Conservation (phyloP, 2,329 filamentous ascomycete genomes). For the Colletotrichum limetticola region DNA sequence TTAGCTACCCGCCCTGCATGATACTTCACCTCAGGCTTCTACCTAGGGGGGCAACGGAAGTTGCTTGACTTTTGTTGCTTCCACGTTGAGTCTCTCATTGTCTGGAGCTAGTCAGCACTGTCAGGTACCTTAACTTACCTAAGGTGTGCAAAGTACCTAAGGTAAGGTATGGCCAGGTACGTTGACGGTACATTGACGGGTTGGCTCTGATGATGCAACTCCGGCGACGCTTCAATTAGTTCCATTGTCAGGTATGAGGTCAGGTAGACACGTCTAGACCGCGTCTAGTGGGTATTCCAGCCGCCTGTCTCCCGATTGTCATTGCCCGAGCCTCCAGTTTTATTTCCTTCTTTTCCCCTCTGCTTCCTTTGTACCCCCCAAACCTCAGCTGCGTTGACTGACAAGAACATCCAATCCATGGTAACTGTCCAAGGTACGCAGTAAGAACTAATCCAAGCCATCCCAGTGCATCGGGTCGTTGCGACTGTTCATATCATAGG, state of each 20-base stretch:
- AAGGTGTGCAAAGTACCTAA: neutral
- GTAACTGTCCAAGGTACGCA: too few relatives aligned
- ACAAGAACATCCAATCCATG: neutral
- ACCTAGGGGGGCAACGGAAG: neutral
- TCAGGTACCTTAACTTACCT: too few relatives aligned
- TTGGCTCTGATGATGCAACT: conserved; percentile 13
- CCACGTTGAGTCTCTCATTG: neutral
- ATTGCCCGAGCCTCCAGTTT: neutral
- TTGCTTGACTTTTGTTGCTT: neutral
- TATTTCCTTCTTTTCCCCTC: neutral
- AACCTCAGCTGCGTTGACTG: conserved; percentile 1
- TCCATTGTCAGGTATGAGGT: conserved; percentile 19
- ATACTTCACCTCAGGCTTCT: neutral
- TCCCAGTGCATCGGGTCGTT: conserved; percentile 8
- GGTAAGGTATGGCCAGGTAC: neutral
- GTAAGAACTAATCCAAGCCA: neutral
- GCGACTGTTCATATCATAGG: neutral
- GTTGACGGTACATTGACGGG: neutral
- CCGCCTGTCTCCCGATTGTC: conserved; percentile 1
- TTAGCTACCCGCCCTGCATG: conserved; percentile 12
- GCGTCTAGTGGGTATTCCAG: conserved; percentile 12
- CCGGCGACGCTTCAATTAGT: conserved; percentile 2
- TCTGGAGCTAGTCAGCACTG: neutral
- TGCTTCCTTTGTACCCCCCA: neutral
- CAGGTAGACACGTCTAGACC: conserved; percentile 10